Percentiles rank a stretch among this genome's conserved stretches.
Evolutionary conservation across 495 filamentous ascomycete genomes (phyloP).

Genomic region (Letharia lupina): DNA sequence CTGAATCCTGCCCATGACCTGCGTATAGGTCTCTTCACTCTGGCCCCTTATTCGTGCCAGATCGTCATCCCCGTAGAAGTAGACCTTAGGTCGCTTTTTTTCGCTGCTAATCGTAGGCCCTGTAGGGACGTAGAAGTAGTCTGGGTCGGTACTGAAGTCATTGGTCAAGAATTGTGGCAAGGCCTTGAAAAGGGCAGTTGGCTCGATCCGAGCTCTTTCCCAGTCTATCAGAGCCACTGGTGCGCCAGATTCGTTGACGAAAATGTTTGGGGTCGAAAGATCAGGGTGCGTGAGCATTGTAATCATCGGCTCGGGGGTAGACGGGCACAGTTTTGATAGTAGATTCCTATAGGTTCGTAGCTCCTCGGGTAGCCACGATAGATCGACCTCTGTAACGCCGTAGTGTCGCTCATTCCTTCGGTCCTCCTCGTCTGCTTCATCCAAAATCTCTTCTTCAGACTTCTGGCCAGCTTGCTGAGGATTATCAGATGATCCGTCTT

Average conservation of each 20-base stretch:
- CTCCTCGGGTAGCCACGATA: background rate
- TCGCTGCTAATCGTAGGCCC: background rate
- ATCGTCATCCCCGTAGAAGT: background rate
- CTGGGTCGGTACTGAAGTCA: background rate
- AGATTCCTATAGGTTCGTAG: conserved; percentile 1
- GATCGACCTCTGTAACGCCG: background rate
- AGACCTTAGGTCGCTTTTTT: background rate
- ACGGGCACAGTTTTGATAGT: background rate
- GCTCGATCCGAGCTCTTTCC: conserved; percentile 28
- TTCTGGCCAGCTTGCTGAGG: background rate
- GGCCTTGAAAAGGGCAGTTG: background rate
- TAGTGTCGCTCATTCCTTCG: background rate
- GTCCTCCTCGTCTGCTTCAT: background rate
- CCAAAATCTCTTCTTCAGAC: background rate
- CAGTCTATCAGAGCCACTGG: conserved; percentile 46
- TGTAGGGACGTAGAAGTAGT: background rate
- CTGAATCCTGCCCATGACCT: background rate
- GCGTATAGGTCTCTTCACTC: background rate
- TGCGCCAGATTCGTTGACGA: conserved; percentile 36
- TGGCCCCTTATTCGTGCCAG: background rate
- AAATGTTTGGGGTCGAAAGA: conserved; percentile 42
- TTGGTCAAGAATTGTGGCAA: background rate
- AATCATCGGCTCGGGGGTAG: background rate
- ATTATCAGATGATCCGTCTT: background rate
- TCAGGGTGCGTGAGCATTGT: conserved; percentile 42